phyloP scores from a whole-genome alignment of 495 filamentous ascomycete species.

The Aspergillus heteromorphus region DNA sequence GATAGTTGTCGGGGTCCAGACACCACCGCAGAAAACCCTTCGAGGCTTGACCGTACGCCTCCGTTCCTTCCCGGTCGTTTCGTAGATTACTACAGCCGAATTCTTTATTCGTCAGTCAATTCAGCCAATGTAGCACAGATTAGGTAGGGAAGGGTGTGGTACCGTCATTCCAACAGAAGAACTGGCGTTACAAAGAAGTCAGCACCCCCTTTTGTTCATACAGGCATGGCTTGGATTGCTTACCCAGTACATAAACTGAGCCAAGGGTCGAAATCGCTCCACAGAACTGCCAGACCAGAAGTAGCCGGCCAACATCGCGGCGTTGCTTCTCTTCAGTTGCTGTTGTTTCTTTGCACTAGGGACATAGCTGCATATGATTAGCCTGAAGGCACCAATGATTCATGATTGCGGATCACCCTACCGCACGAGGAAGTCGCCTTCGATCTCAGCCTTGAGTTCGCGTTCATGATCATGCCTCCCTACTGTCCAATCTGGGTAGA shows the following conservation, averaged over 20 bases:
- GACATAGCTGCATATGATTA: background rate
- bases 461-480: background rate
- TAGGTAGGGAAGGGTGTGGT: background rate
- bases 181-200: background rate
- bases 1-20: background rate
- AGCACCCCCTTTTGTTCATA: background rate
- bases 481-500: background rate
- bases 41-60: background rate
- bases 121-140: background rate
- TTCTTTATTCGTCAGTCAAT: background rate
- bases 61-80: background rate
- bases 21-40: background rate
- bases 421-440: background rate
- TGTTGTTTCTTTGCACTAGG: background rate
- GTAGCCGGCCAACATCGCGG: background rate
- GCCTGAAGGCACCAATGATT: background rate
- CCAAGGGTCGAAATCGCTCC: background rate
- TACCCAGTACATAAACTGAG: background rate
- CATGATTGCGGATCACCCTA: background rate
- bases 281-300: background rate
- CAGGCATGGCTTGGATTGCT: background rate
- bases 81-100: background rate
- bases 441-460: background rate
- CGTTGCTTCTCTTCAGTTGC: background rate
- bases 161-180: background rate